These are phyloP conservation scores for Nothophytophthora sp. DNA, from an alignment of 352 stramenopile species.

Conservation along the genomic window DNA sequence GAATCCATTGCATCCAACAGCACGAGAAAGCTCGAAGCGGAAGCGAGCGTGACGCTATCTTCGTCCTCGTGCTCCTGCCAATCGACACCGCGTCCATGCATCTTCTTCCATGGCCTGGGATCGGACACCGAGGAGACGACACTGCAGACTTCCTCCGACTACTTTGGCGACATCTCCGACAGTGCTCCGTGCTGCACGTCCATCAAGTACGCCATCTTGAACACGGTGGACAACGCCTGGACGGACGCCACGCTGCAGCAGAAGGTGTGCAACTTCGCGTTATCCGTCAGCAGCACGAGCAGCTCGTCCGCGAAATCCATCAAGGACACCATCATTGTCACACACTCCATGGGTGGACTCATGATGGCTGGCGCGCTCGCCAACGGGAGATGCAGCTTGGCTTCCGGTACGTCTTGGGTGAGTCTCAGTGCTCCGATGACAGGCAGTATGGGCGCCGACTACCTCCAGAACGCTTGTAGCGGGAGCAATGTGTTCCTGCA, in stretches of 20 bases:
- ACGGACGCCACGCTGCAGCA: slow-evolving; percentile 26
- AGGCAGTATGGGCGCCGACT: slow-evolving; percentile 42
- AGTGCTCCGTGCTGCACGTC: slow-evolving; percentile 35
- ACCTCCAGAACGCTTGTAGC: slow-evolving; percentile 30
- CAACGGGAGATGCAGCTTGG: slow-evolving; percentile 37
- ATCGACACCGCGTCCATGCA: slow-evolving; percentile 23
- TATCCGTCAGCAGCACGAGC: slow-evolving; percentile 22
- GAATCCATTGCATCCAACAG: slow-evolving; percentile 7
- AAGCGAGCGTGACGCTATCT: slow-evolving; percentile 5
- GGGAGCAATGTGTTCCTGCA: slow-evolving; percentile 23
- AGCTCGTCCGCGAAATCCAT: slow-evolving; percentile 17
- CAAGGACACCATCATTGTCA: slow-evolving; percentile 34
- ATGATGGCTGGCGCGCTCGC: slow-evolving; percentile 33
- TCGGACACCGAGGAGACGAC: slow-evolving; percentile 10
- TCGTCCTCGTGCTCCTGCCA: slow-evolving; percentile 25
- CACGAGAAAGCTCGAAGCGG: slow-evolving; percentile 7
- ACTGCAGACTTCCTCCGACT: slow-evolving; percentile 18
- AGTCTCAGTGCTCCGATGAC: slow-evolving; percentile 36
- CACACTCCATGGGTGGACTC: slow-evolving; percentile 44
- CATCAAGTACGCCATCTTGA: slow-evolving; percentile 30
- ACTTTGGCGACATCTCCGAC: slow-evolving; percentile 30
- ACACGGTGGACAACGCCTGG: slow-evolving; percentile 29
- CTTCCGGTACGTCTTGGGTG: slow-evolving; percentile 31
- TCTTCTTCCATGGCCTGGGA: slow-evolving; percentile 40
- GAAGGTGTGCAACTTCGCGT: slow-evolving; percentile 30